Percentiles rank a stretch among this genome's conserved stretches.
Evolutionary conservation across 768 basidiomycete genomes (phyloP).

Genomic region (Daedaleopsis sinensis): DNA sequence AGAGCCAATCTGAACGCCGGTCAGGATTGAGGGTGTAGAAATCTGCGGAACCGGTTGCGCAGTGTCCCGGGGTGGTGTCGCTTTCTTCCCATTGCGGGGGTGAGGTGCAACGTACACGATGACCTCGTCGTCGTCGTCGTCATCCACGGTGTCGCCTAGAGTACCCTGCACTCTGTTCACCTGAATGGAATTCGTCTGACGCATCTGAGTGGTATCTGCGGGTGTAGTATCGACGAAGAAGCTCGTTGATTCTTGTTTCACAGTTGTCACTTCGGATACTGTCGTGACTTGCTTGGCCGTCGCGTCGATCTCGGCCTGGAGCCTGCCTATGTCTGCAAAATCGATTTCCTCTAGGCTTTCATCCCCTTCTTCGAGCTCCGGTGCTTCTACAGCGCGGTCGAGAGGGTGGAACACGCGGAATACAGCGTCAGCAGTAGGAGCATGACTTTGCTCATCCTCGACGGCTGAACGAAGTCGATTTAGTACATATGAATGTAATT

Average conservation of each 20-base stretch:
- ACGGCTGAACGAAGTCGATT: slow-evolving; percentile 40
- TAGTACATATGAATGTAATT: neutral
- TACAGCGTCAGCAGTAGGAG: slow-evolving; percentile 74
- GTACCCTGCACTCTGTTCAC: slow-evolving; percentile 15
- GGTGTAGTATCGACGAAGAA: slow-evolving; percentile 39
- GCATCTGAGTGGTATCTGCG: neutral
- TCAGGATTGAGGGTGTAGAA: slow-evolving; percentile 31
- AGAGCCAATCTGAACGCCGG: slow-evolving; percentile 16
- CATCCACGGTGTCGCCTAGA: slow-evolving; percentile 5
- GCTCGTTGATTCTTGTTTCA: slow-evolving; percentile 42
- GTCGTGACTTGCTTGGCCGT: slow-evolving; percentile 1
- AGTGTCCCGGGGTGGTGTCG: slow-evolving; percentile 15
- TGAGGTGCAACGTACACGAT: slow-evolving; percentile 82
- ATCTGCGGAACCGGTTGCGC: neutral
- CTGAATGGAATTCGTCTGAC: neutral
- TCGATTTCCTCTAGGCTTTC: slow-evolving; percentile 48
- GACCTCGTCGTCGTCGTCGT: slow-evolving; percentile 43
- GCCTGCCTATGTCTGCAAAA: slow-evolving; percentile 59
- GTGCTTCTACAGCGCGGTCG: neutral
- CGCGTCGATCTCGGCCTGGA: slow-evolving; percentile 47
- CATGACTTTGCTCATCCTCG: slow-evolving; percentile 49
- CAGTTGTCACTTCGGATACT: slow-evolving; percentile 9
- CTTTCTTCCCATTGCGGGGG: slow-evolving; percentile 43
- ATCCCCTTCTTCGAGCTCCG: slow-evolving; percentile 6
- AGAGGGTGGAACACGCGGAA: slow-evolving; percentile 57